Conservation (phyloP, 2,329 filamentous ascomycete species). For the Scytalidium lignicola region DNA sequence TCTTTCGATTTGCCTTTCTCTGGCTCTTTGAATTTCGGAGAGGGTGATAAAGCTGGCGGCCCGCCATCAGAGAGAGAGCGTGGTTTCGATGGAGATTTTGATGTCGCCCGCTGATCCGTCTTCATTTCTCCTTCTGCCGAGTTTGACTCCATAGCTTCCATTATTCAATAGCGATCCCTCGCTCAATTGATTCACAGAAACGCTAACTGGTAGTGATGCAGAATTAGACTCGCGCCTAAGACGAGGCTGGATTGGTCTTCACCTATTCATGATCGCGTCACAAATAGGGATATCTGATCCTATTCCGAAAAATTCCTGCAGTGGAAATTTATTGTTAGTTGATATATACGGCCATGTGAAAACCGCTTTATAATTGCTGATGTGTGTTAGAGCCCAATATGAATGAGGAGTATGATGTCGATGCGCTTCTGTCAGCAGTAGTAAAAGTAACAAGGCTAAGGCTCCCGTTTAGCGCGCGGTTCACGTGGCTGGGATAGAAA, state of each 20-base stretch:
- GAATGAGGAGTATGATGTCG: too few species aligned
- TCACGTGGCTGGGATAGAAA: background rate
- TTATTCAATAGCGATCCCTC: background rate
- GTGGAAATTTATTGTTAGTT: background rate
- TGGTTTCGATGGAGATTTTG: constrained; percentile 26
- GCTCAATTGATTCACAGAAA: background rate
- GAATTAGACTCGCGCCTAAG: background rate
- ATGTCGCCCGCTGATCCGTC: constrained; percentile 8
- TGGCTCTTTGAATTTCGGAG: constrained; percentile 28
- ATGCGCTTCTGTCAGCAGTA: too few species aligned
- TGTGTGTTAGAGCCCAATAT: too few species aligned
- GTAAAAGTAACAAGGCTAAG: background rate
- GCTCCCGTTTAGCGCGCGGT: background rate
- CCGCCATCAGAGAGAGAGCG: constrained; percentile 26
- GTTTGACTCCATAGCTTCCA: background rate
- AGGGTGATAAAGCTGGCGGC: constrained; percentile 25
- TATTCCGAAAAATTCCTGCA: too few species aligned
- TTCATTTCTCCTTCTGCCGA: background rate
- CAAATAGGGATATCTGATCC: background rate
- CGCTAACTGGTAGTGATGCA: background rate
- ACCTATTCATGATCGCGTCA: background rate
- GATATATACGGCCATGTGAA: background rate
- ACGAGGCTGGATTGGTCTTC: background rate
- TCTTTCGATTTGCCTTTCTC: constrained; percentile 26
- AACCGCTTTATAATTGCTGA: background rate